Conservation (phyloP, 2,329 filamentous ascomycete species). For the Pochonia chlamydosporia region DNA sequence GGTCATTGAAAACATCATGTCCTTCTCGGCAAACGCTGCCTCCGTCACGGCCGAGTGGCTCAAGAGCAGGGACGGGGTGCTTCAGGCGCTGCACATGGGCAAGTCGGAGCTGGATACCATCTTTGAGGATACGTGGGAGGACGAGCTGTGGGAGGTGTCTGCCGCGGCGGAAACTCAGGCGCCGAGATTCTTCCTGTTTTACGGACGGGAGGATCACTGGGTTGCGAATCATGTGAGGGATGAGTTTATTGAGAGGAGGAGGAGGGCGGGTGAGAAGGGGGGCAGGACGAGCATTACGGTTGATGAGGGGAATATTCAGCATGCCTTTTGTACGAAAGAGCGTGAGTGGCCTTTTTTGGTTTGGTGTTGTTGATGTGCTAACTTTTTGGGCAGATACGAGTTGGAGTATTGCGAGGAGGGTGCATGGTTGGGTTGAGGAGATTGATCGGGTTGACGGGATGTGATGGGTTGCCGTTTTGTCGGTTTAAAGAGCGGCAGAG, state of each 20-base stretch:
- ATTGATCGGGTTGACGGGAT: constrained; percentile 14
- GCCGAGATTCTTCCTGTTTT: neutral
- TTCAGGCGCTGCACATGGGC: constrained; percentile 54
- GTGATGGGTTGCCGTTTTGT: too few relatives aligned
- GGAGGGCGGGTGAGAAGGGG: constrained; percentile 26
- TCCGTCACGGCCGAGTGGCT: constrained; percentile 48
- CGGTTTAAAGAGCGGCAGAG: too few relatives aligned
- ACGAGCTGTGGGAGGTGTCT: constrained; percentile 49
- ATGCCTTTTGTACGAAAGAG: constrained; percentile 51
- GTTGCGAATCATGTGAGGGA: constrained; percentile 51
- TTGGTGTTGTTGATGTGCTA: neutral
- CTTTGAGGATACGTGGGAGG: constrained; percentile 51
- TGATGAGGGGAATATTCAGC: constrained; percentile 50
- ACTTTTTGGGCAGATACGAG: constrained; percentile 18
- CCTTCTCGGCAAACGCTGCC: constrained; percentile 44
- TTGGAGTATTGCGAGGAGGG: constrained; percentile 22
- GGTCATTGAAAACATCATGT: constrained; percentile 36
- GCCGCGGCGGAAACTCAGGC: constrained; percentile 11
- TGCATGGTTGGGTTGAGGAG: constrained; percentile 22
- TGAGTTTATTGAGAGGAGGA: constrained; percentile 38
- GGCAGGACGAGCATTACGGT: constrained; percentile 44
- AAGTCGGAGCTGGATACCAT: constrained; percentile 56
- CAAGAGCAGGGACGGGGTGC: constrained; percentile 50
- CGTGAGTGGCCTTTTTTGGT: constrained; percentile 20
- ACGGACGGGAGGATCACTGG: constrained; percentile 38